Conservation (phyloP, 2,329 filamentous ascomycete species). For the Diaporthe ampelina region DNA sequence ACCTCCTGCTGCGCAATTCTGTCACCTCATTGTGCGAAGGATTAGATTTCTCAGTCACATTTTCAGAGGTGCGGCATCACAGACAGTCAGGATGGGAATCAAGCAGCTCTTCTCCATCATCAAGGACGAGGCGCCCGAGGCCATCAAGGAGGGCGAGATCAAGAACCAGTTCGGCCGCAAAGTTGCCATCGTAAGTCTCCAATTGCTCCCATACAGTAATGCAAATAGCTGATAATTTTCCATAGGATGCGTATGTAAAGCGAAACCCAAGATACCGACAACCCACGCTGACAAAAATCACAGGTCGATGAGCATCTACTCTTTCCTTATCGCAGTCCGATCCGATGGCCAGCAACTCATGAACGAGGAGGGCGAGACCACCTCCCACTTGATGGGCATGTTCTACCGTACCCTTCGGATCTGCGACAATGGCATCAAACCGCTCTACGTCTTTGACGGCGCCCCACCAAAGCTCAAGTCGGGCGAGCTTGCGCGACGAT, state of each 20-base stretch:
- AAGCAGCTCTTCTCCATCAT: slow-evolving; percentile 85
- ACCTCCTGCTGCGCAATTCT: not conserved
- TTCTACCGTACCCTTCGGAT: slow-evolving; percentile 99
- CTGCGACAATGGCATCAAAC: slow-evolving; percentile 99
- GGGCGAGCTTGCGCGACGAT: slow-evolving; percentile 95
- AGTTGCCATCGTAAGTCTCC: slow-evolving; percentile 86
- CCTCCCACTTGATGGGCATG: slow-evolving; percentile 98
- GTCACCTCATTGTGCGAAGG: not conserved
- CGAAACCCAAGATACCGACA: not conserved
- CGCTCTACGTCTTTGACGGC: slow-evolving; percentile 97
- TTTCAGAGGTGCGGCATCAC: not conserved
- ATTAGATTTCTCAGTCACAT: not conserved
- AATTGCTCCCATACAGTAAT: not conserved
- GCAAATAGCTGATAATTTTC: slow-evolving; percentile 37
- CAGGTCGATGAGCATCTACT: slow-evolving; percentile 98
- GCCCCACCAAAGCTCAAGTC: slow-evolving; percentile 98
- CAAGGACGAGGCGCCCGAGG: slow-evolving; percentile 93
- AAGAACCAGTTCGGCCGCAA: slow-evolving; percentile 99
- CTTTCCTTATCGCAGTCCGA: slow-evolving; percentile 96
- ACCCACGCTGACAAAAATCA: slow-evolving; percentile 38
- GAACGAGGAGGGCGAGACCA: slow-evolving; percentile 95
- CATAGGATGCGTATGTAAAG: slow-evolving; percentile 69
- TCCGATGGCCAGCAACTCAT: slow-evolving; percentile 97
- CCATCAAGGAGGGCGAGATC: slow-evolving; percentile 96
- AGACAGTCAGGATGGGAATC: slow-evolving; percentile 67